Conservation (phyloP, 2,329 filamentous ascomycete genomes). For the Botrytis aclada region DNA sequence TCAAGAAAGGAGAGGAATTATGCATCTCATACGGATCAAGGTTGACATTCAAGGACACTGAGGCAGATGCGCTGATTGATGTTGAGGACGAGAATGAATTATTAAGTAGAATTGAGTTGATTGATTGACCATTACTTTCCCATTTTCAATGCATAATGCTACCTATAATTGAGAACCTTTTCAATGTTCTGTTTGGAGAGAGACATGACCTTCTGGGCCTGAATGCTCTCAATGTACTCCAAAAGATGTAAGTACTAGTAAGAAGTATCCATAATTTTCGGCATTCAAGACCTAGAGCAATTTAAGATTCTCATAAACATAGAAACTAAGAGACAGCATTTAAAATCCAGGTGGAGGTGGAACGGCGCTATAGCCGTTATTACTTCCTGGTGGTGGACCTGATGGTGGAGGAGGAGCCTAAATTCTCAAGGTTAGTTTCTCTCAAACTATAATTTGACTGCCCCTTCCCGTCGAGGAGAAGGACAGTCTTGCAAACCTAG, state of each 20-base stretch:
- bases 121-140: slow-evolving; percentile 27
- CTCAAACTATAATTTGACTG: slow-evolving; percentile 1
- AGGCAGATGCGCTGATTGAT: slow-evolving; percentile 27
- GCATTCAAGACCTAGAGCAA: neutral
- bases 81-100: slow-evolving; percentile 33
- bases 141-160: slow-evolving; percentile 1
- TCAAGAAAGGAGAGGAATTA: slow-evolving; percentile 51
- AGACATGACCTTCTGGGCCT: neutral
- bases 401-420: slow-evolving; percentile 55
- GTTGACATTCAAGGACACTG: slow-evolving; percentile 40
- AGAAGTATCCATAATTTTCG: slow-evolving; percentile 14
- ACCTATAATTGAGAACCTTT: neutral
- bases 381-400: slow-evolving; percentile 50
- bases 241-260: neutral
- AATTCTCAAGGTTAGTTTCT: slow-evolving; percentile 31
- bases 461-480: neutral
- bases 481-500: slow-evolving; percentile 1
- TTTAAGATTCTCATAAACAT: neutral
- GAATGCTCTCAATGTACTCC: neutral
- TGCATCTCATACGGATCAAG: slow-evolving; percentile 44
- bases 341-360: slow-evolving; percentile 51
- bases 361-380: slow-evolving; percentile 58
- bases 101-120: slow-evolving; percentile 36
- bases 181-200: neutral
- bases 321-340: slow-evolving; percentile 12